Base-by-base conservation (phyloP, 1,284 basidiomycete genomes). In the Ustilago nuda region DNA sequence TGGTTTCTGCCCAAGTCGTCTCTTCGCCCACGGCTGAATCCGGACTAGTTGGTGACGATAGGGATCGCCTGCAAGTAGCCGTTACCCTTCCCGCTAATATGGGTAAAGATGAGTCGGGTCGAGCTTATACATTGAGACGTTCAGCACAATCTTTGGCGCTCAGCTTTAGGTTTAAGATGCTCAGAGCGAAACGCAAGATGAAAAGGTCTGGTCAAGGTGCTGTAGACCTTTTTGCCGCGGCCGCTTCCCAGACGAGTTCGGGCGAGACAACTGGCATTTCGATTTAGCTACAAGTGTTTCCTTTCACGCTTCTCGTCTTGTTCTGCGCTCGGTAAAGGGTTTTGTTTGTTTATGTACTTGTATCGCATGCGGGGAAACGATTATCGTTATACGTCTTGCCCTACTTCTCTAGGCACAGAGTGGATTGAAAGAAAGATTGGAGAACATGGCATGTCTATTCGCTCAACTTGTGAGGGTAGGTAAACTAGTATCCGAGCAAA, bases 101-200 rank as follows among this genome's bases (percentile, higher is more conserved):
- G 48, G 27, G 30, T 17, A 39, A 39, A 32, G 48, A 50, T 11
- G 48, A 7, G 13, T n/a, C 55, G 17, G 23, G 19, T 17, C n/a
- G 39, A 30, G 48, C 53, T 12, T 19, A 76, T 33, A n/a, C 62
- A 2, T 23, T 77, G 17, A 56, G 41, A 13, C 32, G 64, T 12
- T 77, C 75, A 17, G 70, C 75, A 0, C 71, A 74, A 50, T 74
- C 76, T 9, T 43, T 78, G 17, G 76, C 76, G 2, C 64, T 78
- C 43, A 69, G 59, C 15, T 27, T 78, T 45, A 51, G 76, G 13
- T 71, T 74, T 67, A 78, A 74, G 65, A 59, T 74, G 64, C 37
- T 71, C 27, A 50, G 64, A 1, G 76, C 71, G 36, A 74, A 66
- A 37, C 37, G 66, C 4, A 61, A 69, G 61, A 55, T 76, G 13